phyloP scores from a whole-genome alignment of 257 asterid species.

The Solanum virginianum region DNA sequence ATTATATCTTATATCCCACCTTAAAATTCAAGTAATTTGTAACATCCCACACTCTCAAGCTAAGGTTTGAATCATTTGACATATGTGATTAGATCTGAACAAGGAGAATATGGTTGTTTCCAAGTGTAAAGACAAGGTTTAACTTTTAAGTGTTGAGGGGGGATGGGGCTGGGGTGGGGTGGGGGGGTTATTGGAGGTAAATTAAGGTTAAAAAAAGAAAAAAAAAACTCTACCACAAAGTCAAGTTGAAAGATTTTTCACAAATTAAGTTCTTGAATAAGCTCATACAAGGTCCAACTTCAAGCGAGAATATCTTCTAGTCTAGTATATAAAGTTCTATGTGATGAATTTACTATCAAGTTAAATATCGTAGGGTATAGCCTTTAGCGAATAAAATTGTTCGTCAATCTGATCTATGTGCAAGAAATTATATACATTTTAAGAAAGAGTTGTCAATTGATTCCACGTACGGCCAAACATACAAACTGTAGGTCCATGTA shows the following conservation, averaged over 20 bases:
- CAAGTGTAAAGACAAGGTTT: neutral
- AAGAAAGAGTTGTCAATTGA: no score
- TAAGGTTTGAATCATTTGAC: neutral
- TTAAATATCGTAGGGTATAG: neutral
- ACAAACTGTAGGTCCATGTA: no score
- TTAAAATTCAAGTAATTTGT: neutral
- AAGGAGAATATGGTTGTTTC: neutral
- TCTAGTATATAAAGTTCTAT: neutral
- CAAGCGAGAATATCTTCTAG: neutral
- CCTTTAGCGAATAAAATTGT: neutral
- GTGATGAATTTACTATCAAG: neutral
- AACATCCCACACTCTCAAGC: neutral
- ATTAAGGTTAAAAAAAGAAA: neutral
- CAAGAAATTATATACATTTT: neutral
- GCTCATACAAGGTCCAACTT: neutral
- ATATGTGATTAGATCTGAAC: neutral
- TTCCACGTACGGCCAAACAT: no score
- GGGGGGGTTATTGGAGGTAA: neutral
- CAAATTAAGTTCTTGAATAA: neutral
- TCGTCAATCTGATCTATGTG: neutral
- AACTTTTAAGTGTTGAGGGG: neutral
- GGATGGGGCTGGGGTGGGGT: no score
- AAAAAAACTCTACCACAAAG: neutral
- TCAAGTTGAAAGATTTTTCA: neutral
- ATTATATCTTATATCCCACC: neutral